Evolutionary conservation across 495 filamentous ascomycete genomes (phyloP).

Genomic region (Penicillium samsonianum): DNA sequence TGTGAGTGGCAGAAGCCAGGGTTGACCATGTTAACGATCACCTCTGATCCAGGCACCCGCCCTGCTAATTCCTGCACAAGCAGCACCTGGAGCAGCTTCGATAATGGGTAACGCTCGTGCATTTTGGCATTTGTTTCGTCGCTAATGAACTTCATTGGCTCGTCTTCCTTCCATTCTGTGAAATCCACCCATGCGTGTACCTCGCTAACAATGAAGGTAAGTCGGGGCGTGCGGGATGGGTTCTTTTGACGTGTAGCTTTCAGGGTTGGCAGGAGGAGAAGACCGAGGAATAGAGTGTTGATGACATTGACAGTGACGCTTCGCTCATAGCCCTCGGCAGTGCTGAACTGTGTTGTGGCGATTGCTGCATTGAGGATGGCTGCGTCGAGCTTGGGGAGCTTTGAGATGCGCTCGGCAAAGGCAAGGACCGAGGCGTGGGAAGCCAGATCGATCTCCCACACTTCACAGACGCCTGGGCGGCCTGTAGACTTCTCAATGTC

Average conservation of each 20-base stretch:
- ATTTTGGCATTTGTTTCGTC: conserved; percentile 32
- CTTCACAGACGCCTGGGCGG: conserved; percentile 44
- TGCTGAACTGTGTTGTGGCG: conserved; percentile 23
- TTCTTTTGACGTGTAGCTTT: conserved; percentile 29
- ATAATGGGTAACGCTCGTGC: conserved; percentile 44
- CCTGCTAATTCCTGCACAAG: conserved; percentile 48
- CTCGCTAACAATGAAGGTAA: conserved; percentile 43
- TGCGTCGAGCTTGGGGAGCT: conserved; percentile 42
- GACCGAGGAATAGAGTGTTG: conserved; percentile 46
- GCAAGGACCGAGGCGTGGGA: conserved; percentile 35
- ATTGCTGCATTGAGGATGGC: conserved; percentile 51
- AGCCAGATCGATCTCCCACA: conserved; percentile 59
- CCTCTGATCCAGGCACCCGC: conserved; percentile 28
- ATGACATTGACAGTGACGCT: conserved; percentile 58
- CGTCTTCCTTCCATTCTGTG: conserved; percentile 30
- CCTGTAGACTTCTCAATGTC: conserved; percentile 34
- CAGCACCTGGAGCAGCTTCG: conserved; percentile 56
- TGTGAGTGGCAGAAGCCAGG: conserved; percentile 54
- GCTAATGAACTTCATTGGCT: conserved; percentile 38
- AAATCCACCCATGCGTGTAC: conserved; percentile 39
- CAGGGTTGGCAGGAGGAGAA: conserved; percentile 48
- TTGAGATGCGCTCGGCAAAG: conserved; percentile 42
- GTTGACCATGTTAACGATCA: conserved; percentile 55
- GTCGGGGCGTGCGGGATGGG: conserved; percentile 23
- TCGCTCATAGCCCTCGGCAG: conserved; percentile 45